Base-by-base conservation (phyloP, 1,284 basidiomycete genomes). In the Ceratobasidium sp. region DNA sequence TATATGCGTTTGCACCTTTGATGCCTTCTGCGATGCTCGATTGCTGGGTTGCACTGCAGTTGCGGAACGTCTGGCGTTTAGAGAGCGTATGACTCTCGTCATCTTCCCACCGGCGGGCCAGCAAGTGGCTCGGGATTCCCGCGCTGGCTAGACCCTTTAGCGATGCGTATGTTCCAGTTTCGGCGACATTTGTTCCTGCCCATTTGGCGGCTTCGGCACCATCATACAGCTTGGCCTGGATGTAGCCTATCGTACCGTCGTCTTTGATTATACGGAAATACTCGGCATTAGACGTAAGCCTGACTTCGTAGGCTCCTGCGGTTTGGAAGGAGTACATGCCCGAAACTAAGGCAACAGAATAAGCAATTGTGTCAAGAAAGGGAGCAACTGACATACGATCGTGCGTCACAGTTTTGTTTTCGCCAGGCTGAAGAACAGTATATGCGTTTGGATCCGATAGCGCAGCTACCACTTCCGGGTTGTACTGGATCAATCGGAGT, bases 381-480 rank as follows among this genome's bases (percentile, higher is more conserved):
- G 20, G 1, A 28, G 47, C 8, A 33, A 10, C 10, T 5, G 53
- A 77, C 77, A 3, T 54, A 77, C 77, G 60, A 61, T 77, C 68
- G 51, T 77, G 77, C 31, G 45, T 56, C 13, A 77, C 64, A 17
- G 65, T 75, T 51, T 68, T 68, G 67, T 51, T 66, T 54, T 77
- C 71, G 33, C 77, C 77, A 23, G 71, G 71, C 28, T 47, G 47
- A 33, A 77, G 71, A 35, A 66, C 49, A 20, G 73, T 75, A 33
- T 61, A 75, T 15, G 49, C 28, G 56, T 47, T 75, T n/a, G 77
- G 64, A 49, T 67, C 49, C 0, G 23, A n/a, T n/a, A 77, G 66
- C 17, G 45, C 17, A n/a, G 73, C 73, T 7, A 26, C 73, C 0
- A 42, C 35, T 3, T 31, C 51, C 7, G 73, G 60, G 49, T 65